Percentiles rank a stretch among this genome's conserved stretches.
These are phyloP conservation scores for Cyclotella cryptica DNA, from an alignment of 108 stramenopile species.

Conservation along the genomic window DNA sequence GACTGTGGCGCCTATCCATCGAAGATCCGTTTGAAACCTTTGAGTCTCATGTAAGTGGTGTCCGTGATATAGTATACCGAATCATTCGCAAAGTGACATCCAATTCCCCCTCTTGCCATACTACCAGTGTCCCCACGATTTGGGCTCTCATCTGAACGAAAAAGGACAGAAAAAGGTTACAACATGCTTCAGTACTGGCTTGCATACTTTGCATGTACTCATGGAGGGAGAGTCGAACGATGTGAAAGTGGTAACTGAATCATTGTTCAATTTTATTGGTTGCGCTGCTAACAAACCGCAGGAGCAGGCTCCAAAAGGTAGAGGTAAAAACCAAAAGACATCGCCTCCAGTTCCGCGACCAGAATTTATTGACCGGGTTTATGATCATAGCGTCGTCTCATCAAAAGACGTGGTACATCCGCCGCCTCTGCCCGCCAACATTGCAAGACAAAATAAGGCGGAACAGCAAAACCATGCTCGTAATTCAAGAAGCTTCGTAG, in stretches of 20 bases:
- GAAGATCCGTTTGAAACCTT: constrained; percentile 92
- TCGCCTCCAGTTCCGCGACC: too few species aligned
- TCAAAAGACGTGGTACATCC: too few species aligned
- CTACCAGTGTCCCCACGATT: constrained; percentile 66
- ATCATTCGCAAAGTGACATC: not conserved
- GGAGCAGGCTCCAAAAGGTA: too few species aligned
- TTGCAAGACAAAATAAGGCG: too few species aligned
- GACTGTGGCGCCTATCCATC: constrained; percentile 62
- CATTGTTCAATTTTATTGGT: not conserved
- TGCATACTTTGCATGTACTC: not conserved
- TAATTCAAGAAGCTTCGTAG: too few species aligned
- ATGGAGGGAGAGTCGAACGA: not conserved
- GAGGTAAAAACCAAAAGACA: too few species aligned
- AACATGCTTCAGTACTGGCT: constrained; percentile 16
- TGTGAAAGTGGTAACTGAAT: not conserved
- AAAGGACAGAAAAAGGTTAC: constrained; percentile 51
- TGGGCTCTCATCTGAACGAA: constrained; percentile 68
- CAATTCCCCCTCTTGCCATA: not conserved
- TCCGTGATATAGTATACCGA: not conserved
- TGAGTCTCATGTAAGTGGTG: constrained; percentile 55
- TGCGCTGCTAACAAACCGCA: too few species aligned
- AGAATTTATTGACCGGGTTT: too few species aligned
- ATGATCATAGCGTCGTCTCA: too few species aligned
- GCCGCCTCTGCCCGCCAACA: too few species aligned
- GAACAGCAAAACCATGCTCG: too few species aligned